Conservation (phyloP, 805 yeast species). For the Wickerhamiella musiphila region DNA sequence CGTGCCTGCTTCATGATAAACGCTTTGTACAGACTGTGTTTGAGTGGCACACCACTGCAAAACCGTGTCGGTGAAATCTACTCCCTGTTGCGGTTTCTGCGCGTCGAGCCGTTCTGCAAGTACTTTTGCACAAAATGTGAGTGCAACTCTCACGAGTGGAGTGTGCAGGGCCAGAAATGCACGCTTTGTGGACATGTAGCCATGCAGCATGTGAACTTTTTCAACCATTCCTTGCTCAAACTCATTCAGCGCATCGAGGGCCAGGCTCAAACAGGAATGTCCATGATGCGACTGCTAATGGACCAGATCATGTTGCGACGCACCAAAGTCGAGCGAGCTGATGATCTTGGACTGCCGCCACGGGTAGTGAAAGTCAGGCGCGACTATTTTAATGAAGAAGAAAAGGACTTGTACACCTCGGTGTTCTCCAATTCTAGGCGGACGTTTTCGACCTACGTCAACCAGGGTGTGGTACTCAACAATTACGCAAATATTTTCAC, state of each 20-base stretch:
- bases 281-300: slow-evolving; percentile 54
- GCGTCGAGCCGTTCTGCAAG: slow-evolving; percentile 68
- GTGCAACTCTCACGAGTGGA: slow-evolving; percentile 72
- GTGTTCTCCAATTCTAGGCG: slow-evolving; percentile 75
- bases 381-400: slow-evolving; percentile 85
- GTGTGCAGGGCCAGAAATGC: slow-evolving; percentile 71
- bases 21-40: slow-evolving; percentile 71
- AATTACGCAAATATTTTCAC: slow-evolving; percentile 96
- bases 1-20: slow-evolving; percentile 66
- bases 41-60: slow-evolving; percentile 92
- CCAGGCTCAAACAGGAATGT: slow-evolving; percentile 64
- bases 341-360: slow-evolving; percentile 94
- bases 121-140: slow-evolving; percentile 91
- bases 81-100: slow-evolving; percentile 71
- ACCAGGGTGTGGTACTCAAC: slow-evolving; percentile 89
- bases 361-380: slow-evolving; percentile 77
- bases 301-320: slow-evolving; percentile 79
- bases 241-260: slow-evolving; percentile 76
- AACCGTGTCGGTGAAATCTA: slow-evolving; percentile 94
- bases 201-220: slow-evolving; percentile 88
- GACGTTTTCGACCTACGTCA: slow-evolving; percentile 79
- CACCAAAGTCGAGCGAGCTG: slow-evolving; percentile 91
- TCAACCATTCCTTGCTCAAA: slow-evolving; percentile 88
- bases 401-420: slow-evolving; percentile 78
- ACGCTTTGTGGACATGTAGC: slow-evolving; percentile 79